A percentile compares a stretch with the other conserved stretches of the same genome.
These are phyloP conservation scores for Polyporus tsugae DNA, from an alignment of 1,284 basidiomycete genomes.

Conservation along the genomic window DNA sequence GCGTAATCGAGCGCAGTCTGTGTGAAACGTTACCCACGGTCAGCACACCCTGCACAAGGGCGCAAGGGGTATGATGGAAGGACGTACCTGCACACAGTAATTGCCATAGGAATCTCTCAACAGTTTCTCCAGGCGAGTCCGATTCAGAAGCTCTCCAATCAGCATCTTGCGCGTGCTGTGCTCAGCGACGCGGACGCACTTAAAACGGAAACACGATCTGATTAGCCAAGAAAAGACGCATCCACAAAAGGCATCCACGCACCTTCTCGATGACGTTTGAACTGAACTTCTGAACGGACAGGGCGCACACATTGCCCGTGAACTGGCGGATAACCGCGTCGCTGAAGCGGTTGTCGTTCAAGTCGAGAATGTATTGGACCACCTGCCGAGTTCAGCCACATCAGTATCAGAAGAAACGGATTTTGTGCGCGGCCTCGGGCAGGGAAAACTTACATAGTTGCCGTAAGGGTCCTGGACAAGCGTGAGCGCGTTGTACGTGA, in stretches of 20 bases:
- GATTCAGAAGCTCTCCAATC: constrained; percentile 95
- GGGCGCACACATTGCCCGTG: constrained; percentile 95
- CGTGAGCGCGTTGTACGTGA: constrained; percentile 97
- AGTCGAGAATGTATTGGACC: constrained; percentile 96
- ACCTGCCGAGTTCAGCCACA: constrained; percentile 57
- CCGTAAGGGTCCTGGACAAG: constrained; percentile 99
- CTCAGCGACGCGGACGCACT: constrained; percentile 98
- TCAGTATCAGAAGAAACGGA: constrained; percentile 27
- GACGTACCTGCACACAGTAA: constrained; percentile 86
- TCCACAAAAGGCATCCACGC: constrained; percentile 21
- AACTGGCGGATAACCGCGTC: constrained; percentile 98
- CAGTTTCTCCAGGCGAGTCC: constrained; percentile 94
- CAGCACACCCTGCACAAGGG: constrained; percentile 20
- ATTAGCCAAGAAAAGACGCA: constrained; percentile 10
- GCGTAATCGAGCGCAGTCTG: constrained; percentile 96
- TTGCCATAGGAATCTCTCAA: constrained; percentile 95
- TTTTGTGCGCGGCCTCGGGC: neutral
- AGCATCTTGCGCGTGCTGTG: constrained; percentile 93
- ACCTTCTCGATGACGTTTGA: constrained; percentile 96
- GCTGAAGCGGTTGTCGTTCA: constrained; percentile 98
- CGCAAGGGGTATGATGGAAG: constrained; percentile 18
- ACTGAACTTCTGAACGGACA: constrained; percentile 99
- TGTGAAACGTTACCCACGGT: constrained; percentile 42
- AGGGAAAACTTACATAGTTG: constrained; percentile 77
- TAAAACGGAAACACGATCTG: constrained; percentile 5